A percentile compares a stretch with the other conserved stretches of the same genome.
phyloP scores from a whole-genome alignment of 2,329 filamentous ascomycete genomes.

The Cadophora gregata region DNA sequence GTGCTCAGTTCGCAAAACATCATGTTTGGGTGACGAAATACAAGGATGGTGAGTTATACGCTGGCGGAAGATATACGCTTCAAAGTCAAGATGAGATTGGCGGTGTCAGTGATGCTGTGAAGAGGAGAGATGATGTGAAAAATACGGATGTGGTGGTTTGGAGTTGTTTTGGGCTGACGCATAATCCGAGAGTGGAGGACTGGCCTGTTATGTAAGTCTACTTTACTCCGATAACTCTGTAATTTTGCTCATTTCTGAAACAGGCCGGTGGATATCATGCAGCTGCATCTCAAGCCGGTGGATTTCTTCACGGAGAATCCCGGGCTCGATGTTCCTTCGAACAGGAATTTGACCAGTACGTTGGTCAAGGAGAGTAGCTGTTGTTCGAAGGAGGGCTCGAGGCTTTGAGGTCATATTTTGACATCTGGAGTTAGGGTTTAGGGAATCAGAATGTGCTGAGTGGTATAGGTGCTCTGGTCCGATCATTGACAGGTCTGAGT shows the following conservation, averaged over 20 bases:
- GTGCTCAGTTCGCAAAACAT: conserved; percentile 85
- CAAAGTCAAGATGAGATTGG: conserved; percentile 41
- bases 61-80: conserved; percentile 44
- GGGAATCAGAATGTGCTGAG: no score
- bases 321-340: conserved; percentile 68
- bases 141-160: conserved; percentile 88
- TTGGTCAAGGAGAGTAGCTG: conserved; percentile 21
- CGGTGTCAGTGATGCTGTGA: conserved; percentile 68
- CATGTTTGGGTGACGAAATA: conserved; percentile 89
- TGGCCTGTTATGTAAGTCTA: conserved; percentile 78
- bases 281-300: conserved; percentile 67
- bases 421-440: no score
- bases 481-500: no score
- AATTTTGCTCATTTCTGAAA: background rate
- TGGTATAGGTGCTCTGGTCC: no score
- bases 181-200: conserved; percentile 88
- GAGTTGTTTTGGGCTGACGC: conserved; percentile 90
- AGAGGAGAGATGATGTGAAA: conserved; percentile 85
- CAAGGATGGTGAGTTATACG: conserved; percentile 54
- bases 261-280: conserved; percentile 77
- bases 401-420: background rate
- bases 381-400: conserved; percentile 22
- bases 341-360: conserved; percentile 51
- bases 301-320: conserved; percentile 65
- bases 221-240: background rate